phyloP scores from a whole-genome alignment of 2,329 filamentous ascomycete species.

The Herpotrichia juniperi region DNA sequence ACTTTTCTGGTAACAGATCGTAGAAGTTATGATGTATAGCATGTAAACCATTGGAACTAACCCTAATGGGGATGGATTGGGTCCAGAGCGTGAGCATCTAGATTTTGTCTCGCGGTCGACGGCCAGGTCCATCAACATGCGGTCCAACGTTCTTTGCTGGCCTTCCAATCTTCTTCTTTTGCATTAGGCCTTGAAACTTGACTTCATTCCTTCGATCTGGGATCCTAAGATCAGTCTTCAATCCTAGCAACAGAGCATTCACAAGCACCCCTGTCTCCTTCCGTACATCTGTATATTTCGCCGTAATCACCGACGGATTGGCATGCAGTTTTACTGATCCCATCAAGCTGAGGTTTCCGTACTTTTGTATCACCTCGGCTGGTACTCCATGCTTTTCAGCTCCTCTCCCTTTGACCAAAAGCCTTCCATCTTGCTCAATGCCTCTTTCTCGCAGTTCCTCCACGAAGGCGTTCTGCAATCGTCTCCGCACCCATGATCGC shows the following conservation, averaged over 20 bases:
- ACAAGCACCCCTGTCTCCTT: conserved; percentile 25
- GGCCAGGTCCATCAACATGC: neutral
- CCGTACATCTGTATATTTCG: conserved; percentile 33
- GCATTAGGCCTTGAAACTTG: neutral
- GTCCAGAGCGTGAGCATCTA: too few species aligned
- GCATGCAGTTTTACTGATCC: conserved; percentile 36
- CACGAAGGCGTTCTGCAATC: conserved; percentile 36
- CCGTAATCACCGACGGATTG: conserved; percentile 25
- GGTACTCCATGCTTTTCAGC: conserved; percentile 8
- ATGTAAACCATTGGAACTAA: too few species aligned
- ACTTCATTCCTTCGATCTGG: neutral
- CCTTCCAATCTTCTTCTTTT: neutral
- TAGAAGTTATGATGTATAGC: too few species aligned
- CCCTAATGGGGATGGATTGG: too few species aligned
- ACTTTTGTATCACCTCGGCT: conserved; percentile 4
- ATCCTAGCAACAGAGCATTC: conserved; percentile 18
- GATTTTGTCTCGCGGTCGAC: too few species aligned
- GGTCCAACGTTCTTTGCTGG: neutral
- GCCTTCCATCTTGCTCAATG: conserved; percentile 33
- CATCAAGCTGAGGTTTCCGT: conserved; percentile 18
- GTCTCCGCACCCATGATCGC: conserved; percentile 35
- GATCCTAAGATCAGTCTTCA: neutral
- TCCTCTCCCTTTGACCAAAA: conserved; percentile 12
- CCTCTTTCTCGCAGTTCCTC: conserved; percentile 34
- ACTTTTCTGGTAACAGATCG: too few species aligned